Evolutionary conservation across 2,329 filamentous ascomycete genomes (phyloP), one percentile per base, ranked within the genome.

Genomic region (Colletotrichum euphorbiae): DNA sequence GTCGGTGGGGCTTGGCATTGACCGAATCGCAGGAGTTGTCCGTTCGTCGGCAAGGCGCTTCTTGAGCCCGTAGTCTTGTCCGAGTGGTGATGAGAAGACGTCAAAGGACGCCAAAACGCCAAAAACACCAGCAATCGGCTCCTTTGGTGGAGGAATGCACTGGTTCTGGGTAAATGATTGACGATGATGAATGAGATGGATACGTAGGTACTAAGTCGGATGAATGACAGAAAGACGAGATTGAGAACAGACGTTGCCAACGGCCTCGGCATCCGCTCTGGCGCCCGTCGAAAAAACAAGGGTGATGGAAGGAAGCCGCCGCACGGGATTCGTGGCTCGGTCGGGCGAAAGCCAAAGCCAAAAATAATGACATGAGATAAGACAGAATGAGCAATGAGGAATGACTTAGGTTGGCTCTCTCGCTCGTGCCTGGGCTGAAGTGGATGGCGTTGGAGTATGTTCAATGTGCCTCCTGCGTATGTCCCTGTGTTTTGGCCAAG

Each of bases 191-290:
- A 50, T 15, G 19, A 19, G 36, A 33, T 13, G 28, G 42, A 19
- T n/a, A n/a, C 28, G 17, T 38, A 28, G n/a, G n/a, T n/a, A n/a
- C n/a, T n/a, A n/a, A 48, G n/a, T 58, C 21, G 40, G 55, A 9
- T 28, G 40, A 45, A 56, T 24, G 21, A 19, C n/a, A 15, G 19
- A 31, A 57, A 45, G 28, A 19, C 24, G 56, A 48, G 56, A 59
- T 42, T 8, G 56, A 50, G 56, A 59, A 59, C 56, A 59, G 56
- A 59, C 56, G n/a, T 17, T 9, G 48, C 56, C 31, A 59, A 38
- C 42, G 31, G 56, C 43, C 13, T 48, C 43, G 13, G 54, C 24
- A 45, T 21, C 38, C 21, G 38, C 13, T 36, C 19, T 19, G 42
- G 42, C 31, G 55, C 12, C 55, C 21, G 8, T 33, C 19, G 40